Conservation (phyloP, 306 rosid species). For the Trifolium fragiferum region DNA sequence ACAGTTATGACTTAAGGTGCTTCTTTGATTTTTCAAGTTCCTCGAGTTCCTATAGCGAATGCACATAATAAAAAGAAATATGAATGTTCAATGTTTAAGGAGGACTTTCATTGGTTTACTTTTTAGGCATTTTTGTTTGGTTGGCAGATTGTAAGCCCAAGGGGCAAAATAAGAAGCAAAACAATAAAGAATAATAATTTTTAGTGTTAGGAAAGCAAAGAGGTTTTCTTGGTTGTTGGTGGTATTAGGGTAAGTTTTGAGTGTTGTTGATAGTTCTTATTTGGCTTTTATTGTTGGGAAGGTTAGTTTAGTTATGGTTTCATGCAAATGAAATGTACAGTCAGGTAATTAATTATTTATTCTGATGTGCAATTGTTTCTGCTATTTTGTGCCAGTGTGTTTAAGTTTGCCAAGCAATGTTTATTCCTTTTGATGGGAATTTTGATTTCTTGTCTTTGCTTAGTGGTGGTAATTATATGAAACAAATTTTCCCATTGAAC, state of each 20-base stretch:
- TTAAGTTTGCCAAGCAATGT: background rate
- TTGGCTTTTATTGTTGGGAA: slow-evolving; percentile 20
- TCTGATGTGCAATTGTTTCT: slow-evolving; percentile 30
- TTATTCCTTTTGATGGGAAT: background rate
- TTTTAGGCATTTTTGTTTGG: slow-evolving; percentile 43
- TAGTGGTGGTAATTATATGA: too few relatives aligned
- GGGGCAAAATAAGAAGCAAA: slow-evolving; percentile 32
- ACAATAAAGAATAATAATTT: slow-evolving; percentile 1
- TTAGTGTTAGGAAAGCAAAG: slow-evolving; percentile 31
- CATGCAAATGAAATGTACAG: slow-evolving; percentile 63
- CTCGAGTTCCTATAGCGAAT: slow-evolving; percentile 25
- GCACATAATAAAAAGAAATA: slow-evolving; percentile 31
- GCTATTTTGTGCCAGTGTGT: background rate
- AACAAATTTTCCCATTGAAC: too few relatives aligned
- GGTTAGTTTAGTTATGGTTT: slow-evolving; percentile 34
- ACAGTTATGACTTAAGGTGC: slow-evolving; percentile 64
- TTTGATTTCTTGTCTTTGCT: background rate
- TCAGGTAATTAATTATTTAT: slow-evolving; percentile 41
- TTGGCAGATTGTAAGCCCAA: slow-evolving; percentile 19
- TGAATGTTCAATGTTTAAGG: slow-evolving; percentile 21
- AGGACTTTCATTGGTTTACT: slow-evolving; percentile 24
- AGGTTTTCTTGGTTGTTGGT: slow-evolving; percentile 30
- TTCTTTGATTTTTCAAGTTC: slow-evolving; percentile 20
- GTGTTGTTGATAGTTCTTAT: slow-evolving; percentile 29
- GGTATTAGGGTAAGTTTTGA: slow-evolving; percentile 34